Percentiles rank a stretch among this genome's conserved stretches.
These are phyloP conservation scores for Salix exigua DNA, from an alignment of 345 rosid genomes.

Conservation along the genomic window DNA sequence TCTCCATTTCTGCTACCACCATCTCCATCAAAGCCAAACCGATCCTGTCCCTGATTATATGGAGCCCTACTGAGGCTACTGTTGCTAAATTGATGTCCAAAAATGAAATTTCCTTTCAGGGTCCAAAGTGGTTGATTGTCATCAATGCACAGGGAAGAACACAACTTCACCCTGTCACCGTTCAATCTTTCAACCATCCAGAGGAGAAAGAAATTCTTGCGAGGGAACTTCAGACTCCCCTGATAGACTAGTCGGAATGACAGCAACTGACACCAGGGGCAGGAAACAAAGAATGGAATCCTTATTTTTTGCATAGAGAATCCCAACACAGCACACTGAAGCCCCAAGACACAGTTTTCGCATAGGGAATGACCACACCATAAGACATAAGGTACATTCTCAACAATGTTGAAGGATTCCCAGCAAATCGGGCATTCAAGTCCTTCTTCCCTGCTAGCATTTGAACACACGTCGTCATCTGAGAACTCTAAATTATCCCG, in stretches of 20 bases:
- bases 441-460: slow-evolving; percentile 49
- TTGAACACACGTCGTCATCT: slow-evolving; percentile 49
- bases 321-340: slow-evolving; percentile 60
- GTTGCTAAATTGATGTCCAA: slow-evolving; percentile 21
- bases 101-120: slow-evolving; percentile 11
- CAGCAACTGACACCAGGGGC: slow-evolving; percentile 82
- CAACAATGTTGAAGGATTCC: slow-evolving; percentile 83
- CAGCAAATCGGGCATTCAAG: slow-evolving; percentile 84
- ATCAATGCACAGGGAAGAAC: slow-evolving; percentile 14
- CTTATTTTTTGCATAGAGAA: slow-evolving; percentile 35
- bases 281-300: slow-evolving; percentile 81
- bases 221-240: slow-evolving; percentile 67
- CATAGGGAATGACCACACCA: slow-evolving; percentile 94
- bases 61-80: slow-evolving; percentile 18
- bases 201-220: slow-evolving; percentile 74
- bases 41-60: slow-evolving; percentile 17
- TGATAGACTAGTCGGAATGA: slow-evolving; percentile 69
- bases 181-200: slow-evolving; percentile 94
- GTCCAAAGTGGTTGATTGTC: slow-evolving; percentile 24
- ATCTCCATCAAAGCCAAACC: not conserved
- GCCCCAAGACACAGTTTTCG: slow-evolving; percentile 70
- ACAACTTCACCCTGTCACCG: slow-evolving; percentile 43
- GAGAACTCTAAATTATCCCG: slow-evolving; percentile 41
- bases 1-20: not conserved
- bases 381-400: slow-evolving; percentile 75